Evolutionary conservation across 768 basidiomycete genomes (phyloP), one percentile per base, ranked within the genome.

Genomic region (Lactifluus subvellereus): DNA sequence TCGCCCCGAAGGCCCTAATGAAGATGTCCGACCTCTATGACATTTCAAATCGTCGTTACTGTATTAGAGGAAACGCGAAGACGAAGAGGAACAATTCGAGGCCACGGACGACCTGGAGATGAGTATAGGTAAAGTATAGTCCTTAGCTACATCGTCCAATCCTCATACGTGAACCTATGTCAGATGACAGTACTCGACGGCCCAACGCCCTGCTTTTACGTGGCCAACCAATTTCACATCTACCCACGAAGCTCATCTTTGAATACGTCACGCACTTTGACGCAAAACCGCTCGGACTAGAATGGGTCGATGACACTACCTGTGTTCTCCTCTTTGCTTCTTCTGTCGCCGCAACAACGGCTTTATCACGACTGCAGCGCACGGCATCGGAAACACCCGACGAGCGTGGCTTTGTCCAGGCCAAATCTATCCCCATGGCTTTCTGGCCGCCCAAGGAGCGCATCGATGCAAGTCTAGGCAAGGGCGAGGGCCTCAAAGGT

Each of bases 271-370:
- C 84, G 1, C 87, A 92, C 67, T 91, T 89, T 69, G 86, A 88
- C 52, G 79, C 84, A 0, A 78, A 81, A 20, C 91, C 91, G 0
- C 79, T 90, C 65, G 91, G 81, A 8, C 76, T 94, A 8, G 91
- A 94, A 75, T 94, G 91, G 91, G 80, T 94, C 20, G 85, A 91
- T 72, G 91, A 94, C 74, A 86, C 77, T 27, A 91, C 88, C 30
- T 92, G 89, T 68, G 80, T 94, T 4, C 77, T 93, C 55, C 87
- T 94, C 48, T 94, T 91, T 70, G 74, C 80, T 35, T 79, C 82
- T 43, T 82, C 79, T 55, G 64, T 74, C 42, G 72, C 77, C 13
- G 89, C 89, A 13, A 79, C 80, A 30, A 67, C 74, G 1, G 86
- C 82, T 2, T 79, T 80, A 66, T 73, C 75, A 11, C 70, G 69